Evolutionary conservation across 2,329 filamentous ascomycete species (phyloP), one percentile per base, ranked within the genome.

Genomic region (Exophiala dermatitidis): DNA sequence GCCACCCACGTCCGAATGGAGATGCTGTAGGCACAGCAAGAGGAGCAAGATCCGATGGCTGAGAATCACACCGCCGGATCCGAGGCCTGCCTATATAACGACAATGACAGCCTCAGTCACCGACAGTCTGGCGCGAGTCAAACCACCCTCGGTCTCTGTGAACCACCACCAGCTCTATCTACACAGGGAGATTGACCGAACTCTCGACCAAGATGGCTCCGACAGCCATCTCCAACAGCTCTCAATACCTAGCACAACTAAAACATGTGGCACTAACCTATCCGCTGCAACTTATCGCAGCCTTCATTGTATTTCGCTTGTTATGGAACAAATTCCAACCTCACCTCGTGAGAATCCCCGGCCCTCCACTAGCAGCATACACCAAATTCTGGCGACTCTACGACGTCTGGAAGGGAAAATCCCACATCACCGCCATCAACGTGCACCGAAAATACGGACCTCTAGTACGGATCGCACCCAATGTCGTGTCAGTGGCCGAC

Each of bases 311-410:
- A 6, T 44, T 53, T 28, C 44, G 45, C 3, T 33, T 54, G 9
- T n/a, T 54, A 12, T 57, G 50, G 54, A 59, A 57, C 50, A 59
- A 57, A 31, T 52, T 48, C 44, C 50, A 55, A 45, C 40, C 46
- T 31, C 41, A 47, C 38, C 38, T 58, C n/a, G 40, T 47, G 2
- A 36, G 12, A 41, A 58, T 61, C 30, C 87, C 88, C 0, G 88
- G 87, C 0, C 86, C 84, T 0, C 74, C 83, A 53, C 63, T 87
- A 33, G 88, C 87, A 26, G 84, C 72, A 2, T 74, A 79, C 51
- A 86, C 84, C n/a, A 81, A 90, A 64, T 82, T 81, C 75, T 91
- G 87, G 86, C 77, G 87, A 26, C 79, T 89, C 57, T 76, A 78
- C 64, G 84, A 88, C 62, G 85, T 87, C 1, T 82, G 77, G 56